Evolutionary conservation across 371 early-diverging fungal species (phyloP), one percentile per base, ranked within the genome.

Genomic region (Chytridium lagenaria): DNA sequence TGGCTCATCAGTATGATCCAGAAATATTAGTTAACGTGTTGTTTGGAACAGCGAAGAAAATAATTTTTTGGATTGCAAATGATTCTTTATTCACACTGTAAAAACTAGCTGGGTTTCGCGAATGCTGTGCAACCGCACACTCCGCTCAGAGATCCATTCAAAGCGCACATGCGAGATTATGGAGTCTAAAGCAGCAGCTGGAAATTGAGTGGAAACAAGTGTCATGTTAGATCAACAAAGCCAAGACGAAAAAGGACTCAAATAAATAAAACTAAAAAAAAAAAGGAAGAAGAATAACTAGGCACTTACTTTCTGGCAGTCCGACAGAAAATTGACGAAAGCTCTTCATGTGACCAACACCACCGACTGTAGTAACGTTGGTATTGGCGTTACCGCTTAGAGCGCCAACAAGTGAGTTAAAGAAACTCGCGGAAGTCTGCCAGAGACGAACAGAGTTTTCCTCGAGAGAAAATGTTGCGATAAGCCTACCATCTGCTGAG

Each of bases 401-500:
- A 16, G 89, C 86, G 44, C 88, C 87, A 1, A 87, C 86, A 5
- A 93, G 69, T 78, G 92, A 88, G 19, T 91, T 93, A 52, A 94
- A 84, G 28, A 93, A 85, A 15, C 93, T 91, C 10, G 86, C 77
- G 31, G 86, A 85, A 0, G 91, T 86, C 71, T 93, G 90, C 92
- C 92, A 95, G 30, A 95, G 84, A 33, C 89, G 84, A 0, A 94
- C 92, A 2, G 81, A 87, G 55, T 88, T 86, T 69, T 94, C 93
- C 37, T 85, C 79, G 3, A 90, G 69, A 0, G 92, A 92, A 73
- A 90, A 92, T 0, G 93, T 89, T 0, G 90, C 93, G 50, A 94
- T 86, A 0, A 89, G 82, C 76, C 90, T 91, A 3, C 93, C 94
- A 78, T 93, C 94, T 0, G 88, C 84, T 1, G 94, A 93, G 76